Evolutionary conservation across 2,329 filamentous ascomycete genomes (phyloP), one percentile per base, ranked within the genome.

Genomic region (Verticillium dahliae): DNA sequence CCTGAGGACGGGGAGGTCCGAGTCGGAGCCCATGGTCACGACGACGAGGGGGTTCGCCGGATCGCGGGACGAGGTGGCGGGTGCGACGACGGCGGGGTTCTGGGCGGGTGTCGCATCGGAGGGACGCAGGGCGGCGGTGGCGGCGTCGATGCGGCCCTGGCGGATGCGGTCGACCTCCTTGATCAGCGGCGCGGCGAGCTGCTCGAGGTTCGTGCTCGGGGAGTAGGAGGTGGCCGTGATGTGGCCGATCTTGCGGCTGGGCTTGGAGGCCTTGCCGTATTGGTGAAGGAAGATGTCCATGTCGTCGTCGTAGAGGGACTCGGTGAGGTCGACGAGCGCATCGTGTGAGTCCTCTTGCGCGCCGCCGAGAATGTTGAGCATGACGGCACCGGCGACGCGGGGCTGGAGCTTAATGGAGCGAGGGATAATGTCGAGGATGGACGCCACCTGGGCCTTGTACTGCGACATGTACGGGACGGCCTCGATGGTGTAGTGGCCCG

Each of bases 401-500:
- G 84, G 87, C 71, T 80, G 74, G 14, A 91, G 78, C 39, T 80
- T 75, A 50, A 76, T 70, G 34, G 81, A 81, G 31, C 83, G 80
- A 1, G 83, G 84, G 22, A 89, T 80, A 64, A 79, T 75, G 62
- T 80, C 91, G 41, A 97, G 84, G 65, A 99, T 94, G 1, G 94
- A 87, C 63, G 89, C 86, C 10, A 98, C 85, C 72, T 99, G 93
- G 1, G 92, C 90, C 73, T 95, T 92, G 76, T 91, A 99, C 75
- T 99, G 95, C 0, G 92, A 97, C 78, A 88, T 82, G 63, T 94
- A 85, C 0, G 88, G 87, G 57, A 95, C 91, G 4, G 91, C 91
- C 78, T 99, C 94, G 66, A 98, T 98, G 2, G 91, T 96, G 76
- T 93, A 94, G 76, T 98, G 95, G 0, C 95, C 95, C 0, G 91